Evolutionary conservation across 257 asterid species (phyloP).

Genomic region (Verbascum thapsus): DNA sequence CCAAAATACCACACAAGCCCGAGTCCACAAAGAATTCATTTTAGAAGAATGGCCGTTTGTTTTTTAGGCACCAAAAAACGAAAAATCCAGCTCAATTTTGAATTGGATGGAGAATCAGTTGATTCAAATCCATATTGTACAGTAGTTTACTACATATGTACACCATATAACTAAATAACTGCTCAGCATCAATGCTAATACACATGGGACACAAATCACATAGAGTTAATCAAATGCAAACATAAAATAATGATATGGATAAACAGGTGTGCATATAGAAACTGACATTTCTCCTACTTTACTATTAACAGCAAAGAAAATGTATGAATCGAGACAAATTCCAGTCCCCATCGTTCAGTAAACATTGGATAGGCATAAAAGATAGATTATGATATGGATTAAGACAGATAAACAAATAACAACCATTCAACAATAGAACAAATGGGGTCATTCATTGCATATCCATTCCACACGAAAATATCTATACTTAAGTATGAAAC

Average conservation of each 20-base stretch:
- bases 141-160: background rate
- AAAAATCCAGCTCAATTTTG: background rate
- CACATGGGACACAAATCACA: background rate
- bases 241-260: conserved; percentile 12
- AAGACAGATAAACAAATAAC: conserved; percentile 12
- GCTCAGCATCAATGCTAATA: background rate
- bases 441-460: conserved; percentile 12
- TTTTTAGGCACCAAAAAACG: background rate
- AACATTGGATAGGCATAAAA: conserved; percentile 30
- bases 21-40: too few relatives aligned
- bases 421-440: conserved; percentile 37
- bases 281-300: conserved; percentile 20
- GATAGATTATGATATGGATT: conserved; percentile 4
- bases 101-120: background rate
- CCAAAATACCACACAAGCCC: too few relatives aligned
- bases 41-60: too few relatives aligned
- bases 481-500: too few relatives aligned
- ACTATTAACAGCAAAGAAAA: conserved; percentile 28
- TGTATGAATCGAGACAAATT: conserved; percentile 33
- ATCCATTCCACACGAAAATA: too few relatives aligned
- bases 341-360: conserved; percentile 38
- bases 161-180: background rate
- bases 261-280: conserved; percentile 10
- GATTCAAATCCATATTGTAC: background rate
- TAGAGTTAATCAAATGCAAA: conserved; percentile 10